A percentile compares a stretch with the other conserved stretches of the same genome.
These are phyloP conservation scores for Linaria vulgaris DNA, from an alignment of 257 asterid genomes.

Conservation along the genomic window DNA sequence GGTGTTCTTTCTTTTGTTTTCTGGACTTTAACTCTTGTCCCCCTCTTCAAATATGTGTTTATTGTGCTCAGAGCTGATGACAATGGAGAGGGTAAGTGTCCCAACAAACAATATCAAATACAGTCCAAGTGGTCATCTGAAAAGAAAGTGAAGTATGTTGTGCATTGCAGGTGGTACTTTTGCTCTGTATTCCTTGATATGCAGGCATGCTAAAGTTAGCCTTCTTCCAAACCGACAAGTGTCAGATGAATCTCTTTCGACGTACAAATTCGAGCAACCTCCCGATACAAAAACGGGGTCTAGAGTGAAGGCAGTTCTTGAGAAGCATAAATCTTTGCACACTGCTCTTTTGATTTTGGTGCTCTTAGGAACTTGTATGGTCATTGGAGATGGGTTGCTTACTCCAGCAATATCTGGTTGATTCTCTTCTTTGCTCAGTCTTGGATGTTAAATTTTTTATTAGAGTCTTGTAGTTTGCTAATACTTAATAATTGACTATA, in stretches of 20 bases:
- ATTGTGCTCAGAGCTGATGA: conserved; percentile 93
- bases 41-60: conserved; percentile 85
- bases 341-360: conserved; percentile 77
- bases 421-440: background rate
- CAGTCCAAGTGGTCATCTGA: background rate
- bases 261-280: conserved; percentile 76
- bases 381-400: conserved; percentile 94
- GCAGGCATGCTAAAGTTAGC: conserved; percentile 96
- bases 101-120: background rate
- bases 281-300: conserved; percentile 62
- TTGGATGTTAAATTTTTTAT: conserved; percentile 18
- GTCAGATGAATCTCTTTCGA: conserved; percentile 88
- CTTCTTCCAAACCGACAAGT: conserved; percentile 87
- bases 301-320: conserved; percentile 72
- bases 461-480: conserved; percentile 10
- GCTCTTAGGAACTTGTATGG: conserved; percentile 98
- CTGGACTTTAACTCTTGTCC: conserved; percentile 92
- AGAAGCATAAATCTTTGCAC: conserved; percentile 80
- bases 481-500: conserved; percentile 15
- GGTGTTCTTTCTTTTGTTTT: conserved; percentile 93
- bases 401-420: conserved; percentile 97
- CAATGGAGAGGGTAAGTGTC: conserved; percentile 84
- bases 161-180: conserved; percentile 86
- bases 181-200: conserved; percentile 89
- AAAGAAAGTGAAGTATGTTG: conserved; percentile 14